phyloP scores from a whole-genome alignment of 2,329 filamentous ascomycete genomes.

The Phialemoniopsis sp. region DNA sequence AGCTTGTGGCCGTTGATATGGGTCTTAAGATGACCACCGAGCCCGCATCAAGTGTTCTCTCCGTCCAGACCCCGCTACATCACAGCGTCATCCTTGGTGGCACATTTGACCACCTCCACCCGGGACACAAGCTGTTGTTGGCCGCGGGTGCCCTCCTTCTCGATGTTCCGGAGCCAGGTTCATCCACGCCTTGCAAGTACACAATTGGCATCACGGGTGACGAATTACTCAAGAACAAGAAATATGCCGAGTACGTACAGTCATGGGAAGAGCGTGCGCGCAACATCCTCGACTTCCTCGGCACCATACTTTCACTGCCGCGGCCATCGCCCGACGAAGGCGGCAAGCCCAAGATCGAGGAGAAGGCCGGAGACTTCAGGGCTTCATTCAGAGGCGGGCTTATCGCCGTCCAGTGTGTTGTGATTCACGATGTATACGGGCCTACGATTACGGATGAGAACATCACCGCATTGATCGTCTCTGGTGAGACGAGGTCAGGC shows the following conservation, averaged over 20 bases:
- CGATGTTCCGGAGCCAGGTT: slow-evolving; percentile 39
- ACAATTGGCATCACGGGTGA: slow-evolving; percentile 88
- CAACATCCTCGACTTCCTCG: slow-evolving; percentile 69
- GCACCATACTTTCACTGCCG: slow-evolving; percentile 48
- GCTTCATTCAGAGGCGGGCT: slow-evolving; percentile 54
- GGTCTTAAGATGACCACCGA: slow-evolving; percentile 41
- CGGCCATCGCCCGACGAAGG: slow-evolving; percentile 35
- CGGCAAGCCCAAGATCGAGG: slow-evolving; percentile 11
- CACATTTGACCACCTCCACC: slow-evolving; percentile 94
- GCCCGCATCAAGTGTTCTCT: slow-evolving; percentile 3
- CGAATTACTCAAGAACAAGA: slow-evolving; percentile 82
- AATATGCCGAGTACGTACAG: slow-evolving; percentile 76
- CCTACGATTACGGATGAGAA: slow-evolving; percentile 80
- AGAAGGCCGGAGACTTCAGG: slow-evolving; percentile 39
- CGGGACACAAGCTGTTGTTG: slow-evolving; percentile 92
- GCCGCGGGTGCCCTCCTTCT: slow-evolving; percentile 78
- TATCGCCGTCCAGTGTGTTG: slow-evolving; percentile 71
- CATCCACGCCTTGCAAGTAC: slow-evolving; percentile 47
- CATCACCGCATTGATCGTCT: slow-evolving; percentile 80
- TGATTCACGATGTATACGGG: slow-evolving; percentile 84
- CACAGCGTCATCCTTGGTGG: slow-evolving; percentile 76
- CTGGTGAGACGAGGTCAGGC: slow-evolving; percentile 80
- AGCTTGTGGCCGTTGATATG: slow-evolving; percentile 47
- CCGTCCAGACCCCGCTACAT: slow-evolving; percentile 31
- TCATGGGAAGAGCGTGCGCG: slow-evolving; percentile 72